Conservation (phyloP, 805 yeast species). For the Wickerhamiella azyma region DNA sequence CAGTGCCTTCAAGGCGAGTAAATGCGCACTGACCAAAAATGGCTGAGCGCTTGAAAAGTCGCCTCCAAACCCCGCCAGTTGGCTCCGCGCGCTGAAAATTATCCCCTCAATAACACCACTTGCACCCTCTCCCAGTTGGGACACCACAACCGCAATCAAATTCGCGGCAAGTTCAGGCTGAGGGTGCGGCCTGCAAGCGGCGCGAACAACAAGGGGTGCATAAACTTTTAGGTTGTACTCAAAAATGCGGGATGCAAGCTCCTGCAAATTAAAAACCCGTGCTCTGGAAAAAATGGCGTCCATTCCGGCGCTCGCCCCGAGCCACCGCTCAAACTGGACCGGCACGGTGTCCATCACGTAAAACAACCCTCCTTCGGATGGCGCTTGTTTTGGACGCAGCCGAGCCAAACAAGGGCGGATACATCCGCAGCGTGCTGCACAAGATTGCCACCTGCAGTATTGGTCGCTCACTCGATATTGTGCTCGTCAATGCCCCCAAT, state of each 20-base stretch:
- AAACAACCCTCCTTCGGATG: neutral
- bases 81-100: neutral
- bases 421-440: neutral
- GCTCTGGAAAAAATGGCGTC: constrained; percentile 37
- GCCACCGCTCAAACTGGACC: constrained; percentile 45
- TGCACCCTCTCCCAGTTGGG: constrained; percentile 59
- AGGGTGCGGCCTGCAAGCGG: constrained; percentile 41
- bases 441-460: neutral
- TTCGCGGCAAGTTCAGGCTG: constrained; percentile 38
- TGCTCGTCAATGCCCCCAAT: neutral
- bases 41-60: constrained; percentile 36
- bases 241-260: constrained; percentile 38
- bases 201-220: constrained; percentile 37
- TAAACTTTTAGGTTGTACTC: constrained; percentile 35
- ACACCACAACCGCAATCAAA: constrained; percentile 45
- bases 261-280: constrained; percentile 34
- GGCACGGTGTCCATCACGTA: constrained; percentile 22
- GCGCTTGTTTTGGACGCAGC: constrained; percentile 1
- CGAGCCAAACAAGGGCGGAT: neutral
- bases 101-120: neutral
- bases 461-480: constrained; percentile 12
- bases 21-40: constrained; percentile 27
- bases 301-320: constrained; percentile 33
- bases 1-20: neutral
- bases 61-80: constrained; percentile 1